Conservation (phyloP, 2,329 filamentous ascomycete genomes). For the Ciborinia camelliae region DNA sequence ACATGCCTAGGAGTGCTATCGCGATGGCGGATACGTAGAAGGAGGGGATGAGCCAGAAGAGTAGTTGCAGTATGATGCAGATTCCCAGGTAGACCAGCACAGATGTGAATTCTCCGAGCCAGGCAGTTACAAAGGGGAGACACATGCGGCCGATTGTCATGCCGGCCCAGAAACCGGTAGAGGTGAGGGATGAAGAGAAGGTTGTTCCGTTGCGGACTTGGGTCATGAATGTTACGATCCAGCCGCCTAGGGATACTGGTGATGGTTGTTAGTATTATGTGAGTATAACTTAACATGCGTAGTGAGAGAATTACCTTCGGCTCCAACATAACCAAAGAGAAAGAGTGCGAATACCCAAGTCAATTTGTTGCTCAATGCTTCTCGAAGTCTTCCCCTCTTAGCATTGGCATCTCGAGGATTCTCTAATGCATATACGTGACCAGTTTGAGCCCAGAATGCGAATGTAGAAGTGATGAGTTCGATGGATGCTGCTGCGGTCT, state of each 20-base stretch:
- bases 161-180: conserved; percentile 82
- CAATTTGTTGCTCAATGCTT: conserved; percentile 42
- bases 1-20: conserved; percentile 71
- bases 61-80: conserved; percentile 61
- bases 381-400: conserved; percentile 27
- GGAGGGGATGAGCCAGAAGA: conserved; percentile 78
- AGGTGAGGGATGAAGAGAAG: conserved; percentile 72
- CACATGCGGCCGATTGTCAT: conserved; percentile 71
- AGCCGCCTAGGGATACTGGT: conserved; percentile 65
- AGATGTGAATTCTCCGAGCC: conserved; percentile 68
- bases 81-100: conserved; percentile 62
- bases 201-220: conserved; percentile 66
- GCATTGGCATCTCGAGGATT: conserved; percentile 44
- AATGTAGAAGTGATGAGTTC: conserved; percentile 51
- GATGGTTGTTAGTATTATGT: background rate
- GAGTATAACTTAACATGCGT: too few species aligned
- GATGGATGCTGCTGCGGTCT: conserved; percentile 52
- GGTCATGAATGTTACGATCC: conserved; percentile 85
- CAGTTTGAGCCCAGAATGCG: conserved; percentile 63
- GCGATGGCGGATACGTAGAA: conserved; percentile 72
- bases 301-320: conserved; percentile 46
- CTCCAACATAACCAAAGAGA: conserved; percentile 73
- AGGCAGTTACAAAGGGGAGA: conserved; percentile 73
- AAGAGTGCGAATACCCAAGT: conserved; percentile 72
- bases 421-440: conserved; percentile 51